Base-by-base conservation (phyloP, 2,329 filamentous ascomycete genomes). In the Clonostachys rosea region DNA sequence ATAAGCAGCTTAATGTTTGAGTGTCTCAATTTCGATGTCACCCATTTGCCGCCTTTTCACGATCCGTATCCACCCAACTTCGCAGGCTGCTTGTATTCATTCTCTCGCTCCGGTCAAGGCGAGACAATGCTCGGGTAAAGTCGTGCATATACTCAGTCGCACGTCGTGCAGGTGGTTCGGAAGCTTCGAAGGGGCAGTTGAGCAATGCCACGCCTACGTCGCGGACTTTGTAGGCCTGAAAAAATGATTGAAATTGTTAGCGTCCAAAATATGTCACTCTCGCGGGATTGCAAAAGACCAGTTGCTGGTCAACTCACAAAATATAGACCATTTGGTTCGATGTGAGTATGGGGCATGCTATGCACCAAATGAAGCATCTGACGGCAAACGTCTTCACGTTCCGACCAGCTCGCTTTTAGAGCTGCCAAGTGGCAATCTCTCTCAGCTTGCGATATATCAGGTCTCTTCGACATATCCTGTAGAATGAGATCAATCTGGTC, bases 301-400 rank as follows among this genome's bases (percentile, higher is more conserved):
- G 11, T 5, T 16, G 11, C 2, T 3, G 2, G 9, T n/a, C 36
- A 14, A 50, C 53, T 40, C 49, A 63, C 59, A 18, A 68, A 48
- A 46, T 66, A 60, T 8, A 64, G 49, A 2, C 65, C 64, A 16
- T 67, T 67, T 0, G 63, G 57, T 44, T 68, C 65, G 5, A 66
- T 49, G 41, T 60, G 56, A 0, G 52, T 43, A 2, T 62, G 56
- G 0, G 61, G 58, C 9, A 65, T 63, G 34, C 59, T 60, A 13
- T 65, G 62, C 5, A 68, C 47, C 5, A 67, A 47, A 41, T 64
- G 63, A 16, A 68, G 54, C 33, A 67, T 50, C 47, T 66, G 65
- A 2, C 64, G 62, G 18, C 62, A 67, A 1, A 66, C 54, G 6
- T 67, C 63, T 46, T 68, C 65, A 2, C 65, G 55, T 45, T 63